Base-by-base conservation (phyloP, 2,329 filamentous ascomycete genomes). In the Fusarium albosuccineum region DNA sequence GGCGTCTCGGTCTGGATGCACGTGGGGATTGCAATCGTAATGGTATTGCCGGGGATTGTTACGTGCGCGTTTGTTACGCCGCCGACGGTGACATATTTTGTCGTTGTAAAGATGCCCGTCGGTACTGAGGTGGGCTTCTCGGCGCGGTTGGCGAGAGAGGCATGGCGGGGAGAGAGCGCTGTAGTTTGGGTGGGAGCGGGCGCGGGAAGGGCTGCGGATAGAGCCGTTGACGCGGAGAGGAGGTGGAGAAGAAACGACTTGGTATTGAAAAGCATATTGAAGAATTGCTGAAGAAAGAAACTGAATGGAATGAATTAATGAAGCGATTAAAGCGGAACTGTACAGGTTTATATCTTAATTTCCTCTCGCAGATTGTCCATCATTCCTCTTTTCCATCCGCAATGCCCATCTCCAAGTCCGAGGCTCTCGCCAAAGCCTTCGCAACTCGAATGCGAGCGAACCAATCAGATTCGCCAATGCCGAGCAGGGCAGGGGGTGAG, bases 1-100 rank as follows among this genome's bases (percentile, higher is more conserved):
- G 76, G 76, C 9, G 68, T 61, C 3, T 76, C 71, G 2, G 74
- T 80, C 56, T 78, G 78, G 1, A 76, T 62, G 60, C 79, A 81
- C 4, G 79, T 81, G 11, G 78, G 79, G 1, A 75, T 42, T 9
- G 66, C 70, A 2, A 79, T 63, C 22, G 72, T 46, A 27, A 79
- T 73, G 2, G 78, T 81, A 30, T 76, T 72, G 5, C 59, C 75
- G 3, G 78, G 72, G 14, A 75, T 63, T 0, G 62, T 72, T 5
- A 74, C 51, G 33, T 68, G 45, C 7, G 46, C 40, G 6, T 71
- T 37, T 27, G 71, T 73, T 11, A 59, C 53, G 3, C 71, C 71
- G 2, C 13, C 33, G 17, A 73, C 58, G 2, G 60, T 57, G 41
- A 78, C 63, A 56, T 72, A 55, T 7, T 76, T 50, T 2, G 77